Percentiles rank a stretch among this genome's conserved stretches.
phyloP scores from a whole-genome alignment of 2,329 filamentous ascomycete genomes.

The Aspergillus tubingensis region DNA sequence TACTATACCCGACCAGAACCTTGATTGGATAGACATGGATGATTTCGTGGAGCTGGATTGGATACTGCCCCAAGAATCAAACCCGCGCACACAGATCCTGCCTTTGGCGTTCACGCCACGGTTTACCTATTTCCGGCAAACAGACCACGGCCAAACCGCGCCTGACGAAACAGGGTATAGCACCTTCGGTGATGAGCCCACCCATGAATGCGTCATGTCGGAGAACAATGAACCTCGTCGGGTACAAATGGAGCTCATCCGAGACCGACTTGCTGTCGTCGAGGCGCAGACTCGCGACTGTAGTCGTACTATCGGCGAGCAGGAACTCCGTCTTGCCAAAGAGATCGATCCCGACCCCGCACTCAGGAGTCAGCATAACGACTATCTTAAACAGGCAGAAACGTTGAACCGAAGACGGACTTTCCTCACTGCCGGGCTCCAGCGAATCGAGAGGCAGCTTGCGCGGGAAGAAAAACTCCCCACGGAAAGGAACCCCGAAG shows the following conservation, averaged over 20 bases:
- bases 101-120: slow-evolving; percentile 91
- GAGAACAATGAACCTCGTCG: slow-evolving; percentile 82
- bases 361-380: slow-evolving; percentile 48
- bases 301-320: slow-evolving; percentile 69
- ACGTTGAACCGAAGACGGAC: slow-evolving; percentile 60
- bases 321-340: slow-evolving; percentile 64
- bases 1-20: slow-evolving; percentile 91
- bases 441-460: slow-evolving; percentile 57
- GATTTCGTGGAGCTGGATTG: slow-evolving; percentile 98
- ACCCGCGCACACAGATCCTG: slow-evolving; percentile 90
- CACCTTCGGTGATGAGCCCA: slow-evolving; percentile 88
- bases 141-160: slow-evolving; percentile 81
- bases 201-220: slow-evolving; percentile 94
- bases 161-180: slow-evolving; percentile 76
- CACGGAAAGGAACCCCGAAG: slow-evolving; percentile 45
- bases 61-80: slow-evolving; percentile 86
- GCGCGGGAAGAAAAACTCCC: slow-evolving; percentile 48
- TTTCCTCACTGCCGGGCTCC: slow-evolving; percentile 61
- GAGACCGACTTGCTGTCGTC: slow-evolving; percentile 75
- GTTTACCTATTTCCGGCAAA: slow-evolving; percentile 96
- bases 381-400: slow-evolving; percentile 58
- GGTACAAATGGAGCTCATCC: slow-evolving; percentile 84
- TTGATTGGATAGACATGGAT: slow-evolving; percentile 98
- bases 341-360: slow-evolving; percentile 54
- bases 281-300: slow-evolving; percentile 77